Evolutionary conservation across 768 basidiomycete species (phyloP).

Genomic region (Suillus tomentosus): DNA sequence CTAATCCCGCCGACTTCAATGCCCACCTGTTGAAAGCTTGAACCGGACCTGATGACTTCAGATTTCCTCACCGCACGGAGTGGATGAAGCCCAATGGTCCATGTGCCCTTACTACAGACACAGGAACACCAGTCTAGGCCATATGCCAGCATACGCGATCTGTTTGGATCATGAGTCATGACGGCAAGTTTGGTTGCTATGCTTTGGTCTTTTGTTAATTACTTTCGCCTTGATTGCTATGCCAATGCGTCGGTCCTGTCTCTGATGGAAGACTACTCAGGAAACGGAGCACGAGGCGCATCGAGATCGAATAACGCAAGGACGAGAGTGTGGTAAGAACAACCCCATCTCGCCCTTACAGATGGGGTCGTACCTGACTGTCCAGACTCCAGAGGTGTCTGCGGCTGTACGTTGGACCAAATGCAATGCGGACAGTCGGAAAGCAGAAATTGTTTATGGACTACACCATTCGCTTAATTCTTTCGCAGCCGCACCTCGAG

Average conservation of each 20-base stretch:
- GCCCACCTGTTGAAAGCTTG: not conserved
- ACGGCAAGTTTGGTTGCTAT: not conserved
- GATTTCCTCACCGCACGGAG: not conserved
- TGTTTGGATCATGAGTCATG: not conserved
- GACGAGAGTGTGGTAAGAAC: not conserved
- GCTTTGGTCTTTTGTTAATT: not conserved
- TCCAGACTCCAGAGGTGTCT: not conserved
- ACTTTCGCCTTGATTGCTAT: not conserved
- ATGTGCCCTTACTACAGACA: not conserved
- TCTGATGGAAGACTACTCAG: not conserved
- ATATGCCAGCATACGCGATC: not conserved
- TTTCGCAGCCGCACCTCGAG: not conserved
- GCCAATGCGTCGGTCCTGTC: not conserved
- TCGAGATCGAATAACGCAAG: not conserved
- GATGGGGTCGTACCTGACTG: not conserved
- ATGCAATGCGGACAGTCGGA: not conserved
- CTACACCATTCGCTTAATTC: not conserved
- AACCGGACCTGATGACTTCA: not conserved
- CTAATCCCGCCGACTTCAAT: slow-evolving; percentile 2
- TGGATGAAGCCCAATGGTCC: not conserved
- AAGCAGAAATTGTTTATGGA: not conserved
- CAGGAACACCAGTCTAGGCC: not conserved
- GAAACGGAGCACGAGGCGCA: not conserved
- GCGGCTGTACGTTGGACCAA: not conserved
- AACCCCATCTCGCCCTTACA: not conserved